Conservation (phyloP, 2,329 filamentous ascomycete genomes). For the Neopestalotiopsis sp. region DNA sequence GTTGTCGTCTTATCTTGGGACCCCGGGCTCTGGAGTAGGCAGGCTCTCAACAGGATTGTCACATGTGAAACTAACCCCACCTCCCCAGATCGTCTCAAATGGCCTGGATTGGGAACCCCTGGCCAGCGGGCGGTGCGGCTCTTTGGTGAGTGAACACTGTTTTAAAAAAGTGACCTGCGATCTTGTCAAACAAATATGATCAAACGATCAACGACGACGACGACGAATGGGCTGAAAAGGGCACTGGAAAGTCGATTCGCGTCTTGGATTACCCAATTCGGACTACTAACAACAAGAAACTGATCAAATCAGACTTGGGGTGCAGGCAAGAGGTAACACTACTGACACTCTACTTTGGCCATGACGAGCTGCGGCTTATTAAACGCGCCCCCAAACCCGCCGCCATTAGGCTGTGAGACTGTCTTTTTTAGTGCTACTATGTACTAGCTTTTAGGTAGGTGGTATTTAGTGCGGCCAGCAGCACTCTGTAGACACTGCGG, state of each 20-base stretch:
- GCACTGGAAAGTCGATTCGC: no score
- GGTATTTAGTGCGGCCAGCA: background rate
- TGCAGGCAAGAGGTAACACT: no score
- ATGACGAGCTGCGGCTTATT: no score
- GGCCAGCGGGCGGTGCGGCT: background rate
- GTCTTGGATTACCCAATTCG: no score
- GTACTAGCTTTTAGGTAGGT: background rate
- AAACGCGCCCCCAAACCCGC: no score
- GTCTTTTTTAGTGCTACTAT: background rate
- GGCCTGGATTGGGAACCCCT: background rate
- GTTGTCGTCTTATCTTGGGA: background rate
- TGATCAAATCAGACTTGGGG: no score
- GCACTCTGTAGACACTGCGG: background rate
- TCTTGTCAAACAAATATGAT: no score
- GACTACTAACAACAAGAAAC: no score
- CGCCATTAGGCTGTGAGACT: background rate
- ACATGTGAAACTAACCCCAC: conserved; percentile 19
- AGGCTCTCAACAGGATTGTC: background rate
- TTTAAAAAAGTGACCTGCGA: no score
- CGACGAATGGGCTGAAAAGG: no score
- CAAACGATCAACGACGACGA: no score
- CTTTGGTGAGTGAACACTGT: background rate
- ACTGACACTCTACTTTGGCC: no score
- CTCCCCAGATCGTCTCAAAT: conserved; percentile 4
- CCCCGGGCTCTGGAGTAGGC: background rate